Evolutionary conservation across 1,284 basidiomycete species (phyloP).

Genomic region (Takashimella koratensis): DNA sequence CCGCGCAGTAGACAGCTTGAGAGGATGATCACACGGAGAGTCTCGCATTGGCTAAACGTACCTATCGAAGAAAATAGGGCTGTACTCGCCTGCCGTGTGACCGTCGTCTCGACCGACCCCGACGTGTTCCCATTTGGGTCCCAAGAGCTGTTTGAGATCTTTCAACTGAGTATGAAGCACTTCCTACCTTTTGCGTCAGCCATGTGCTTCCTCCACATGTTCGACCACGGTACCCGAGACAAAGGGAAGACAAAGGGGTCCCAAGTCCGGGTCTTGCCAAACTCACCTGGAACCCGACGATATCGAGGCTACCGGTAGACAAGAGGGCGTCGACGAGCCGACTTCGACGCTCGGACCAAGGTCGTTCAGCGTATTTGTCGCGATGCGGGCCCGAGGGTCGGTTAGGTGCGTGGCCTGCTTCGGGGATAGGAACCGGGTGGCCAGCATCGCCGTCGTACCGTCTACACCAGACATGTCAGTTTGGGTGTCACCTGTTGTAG

Average conservation of each 20-base stretch:
- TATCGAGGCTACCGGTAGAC: conserved; percentile 31
- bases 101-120: conserved; percentile 66
- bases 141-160: conserved; percentile 60
- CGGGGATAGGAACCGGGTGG: conserved; percentile 32
- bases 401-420: conserved; percentile 17
- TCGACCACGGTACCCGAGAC: no score
- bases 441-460: conserved; percentile 29
- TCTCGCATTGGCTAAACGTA: conserved; percentile 40
- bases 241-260: no score
- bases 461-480: conserved; percentile 12
- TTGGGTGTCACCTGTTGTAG: no score
- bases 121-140: conserved; percentile 55
- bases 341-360: conserved; percentile 40
- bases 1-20: no score
- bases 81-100: conserved; percentile 58
- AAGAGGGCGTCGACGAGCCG: conserved; percentile 36
- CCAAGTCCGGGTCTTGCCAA: no score
- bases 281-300: conserved; percentile 49
- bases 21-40: no score
- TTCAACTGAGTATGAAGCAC: conserved; percentile 59
- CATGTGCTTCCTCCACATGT: no score
- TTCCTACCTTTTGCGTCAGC: no score
- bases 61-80: conserved; percentile 62
- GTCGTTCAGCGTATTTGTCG: conserved; percentile 27
- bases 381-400: conserved; percentile 3